Base-by-base conservation (phyloP, 495 filamentous ascomycete genomes). In the Pseudomonodictys pantanalensis region DNA sequence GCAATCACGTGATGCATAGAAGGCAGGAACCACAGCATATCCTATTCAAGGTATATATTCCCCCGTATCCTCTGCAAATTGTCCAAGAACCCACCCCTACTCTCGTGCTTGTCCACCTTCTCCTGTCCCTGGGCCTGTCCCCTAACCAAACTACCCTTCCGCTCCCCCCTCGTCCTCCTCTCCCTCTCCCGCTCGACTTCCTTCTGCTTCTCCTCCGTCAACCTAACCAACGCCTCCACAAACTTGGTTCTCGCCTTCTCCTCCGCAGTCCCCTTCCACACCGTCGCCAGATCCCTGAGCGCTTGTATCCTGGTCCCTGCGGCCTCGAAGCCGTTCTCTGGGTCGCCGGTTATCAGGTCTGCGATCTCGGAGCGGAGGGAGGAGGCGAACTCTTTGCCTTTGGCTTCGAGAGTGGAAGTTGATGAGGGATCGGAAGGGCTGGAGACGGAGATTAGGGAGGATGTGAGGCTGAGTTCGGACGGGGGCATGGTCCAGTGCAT, bases 251-350 rank as follows among this genome's bases (percentile, higher is more conserved):
- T 78, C 25, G 90, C 91, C 69, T 87, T 92, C 64, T 96, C 93
- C 78, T 97, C 93, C 0, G 88, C 87, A 17, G 95, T 96, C 0
- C 91, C 91, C 67, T 89, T 91, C 89, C 95, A 97, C n/a, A 97
- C 84, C 11, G 72, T 71, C 12, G 81, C 80, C 62, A 96, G 75
- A 43, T 82, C 78, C 58, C 88, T 83, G 24, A 98, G 73, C 66
- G 86, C 81, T 64, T 86, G 83, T 17, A 97, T 83, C 11, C 89
- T 79, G 17, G 76, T 76, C 17, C 79, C 80, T 1, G 92, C 93
- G 23, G 83, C 83, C 52, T 90, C 18, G 89, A 74, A 30, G 76
- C 83, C 74, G 18, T 69, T 74, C 10, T 69, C 66, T 10, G 71
- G 68, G 22, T 72, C 72, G 17, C 77, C 77, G 10, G 82, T 76